Percentiles rank a stretch among this genome's conserved stretches.
Evolutionary conservation across 2,329 filamentous ascomycete species (phyloP).

Genomic region (Colletotrichum zoysiae): DNA sequence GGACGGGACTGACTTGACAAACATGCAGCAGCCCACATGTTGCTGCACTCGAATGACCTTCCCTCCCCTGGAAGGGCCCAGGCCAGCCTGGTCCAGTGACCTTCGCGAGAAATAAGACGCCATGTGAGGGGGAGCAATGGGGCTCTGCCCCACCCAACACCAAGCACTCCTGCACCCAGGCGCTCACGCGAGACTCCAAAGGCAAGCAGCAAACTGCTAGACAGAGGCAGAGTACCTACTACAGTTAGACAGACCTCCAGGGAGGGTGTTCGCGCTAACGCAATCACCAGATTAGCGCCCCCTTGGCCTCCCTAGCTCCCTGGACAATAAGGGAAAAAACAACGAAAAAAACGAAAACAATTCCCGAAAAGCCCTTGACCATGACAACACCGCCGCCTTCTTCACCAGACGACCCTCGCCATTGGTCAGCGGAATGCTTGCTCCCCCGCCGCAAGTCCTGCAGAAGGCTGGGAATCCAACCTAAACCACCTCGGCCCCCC

Average conservation of each 20-base stretch:
- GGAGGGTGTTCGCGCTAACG: slow-evolving; percentile 36
- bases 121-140: not conserved
- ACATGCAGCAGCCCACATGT: slow-evolving; percentile 21
- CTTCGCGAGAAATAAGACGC: not conserved
- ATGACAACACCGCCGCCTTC: not conserved
- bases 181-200: slow-evolving; percentile 13
- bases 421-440: slow-evolving; percentile 8
- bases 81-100: not conserved
- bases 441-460: slow-evolving; percentile 18
- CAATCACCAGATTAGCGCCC: slow-evolving; percentile 16
- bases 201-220: slow-evolving; percentile 2
- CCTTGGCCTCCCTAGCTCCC: slow-evolving; percentile 10
- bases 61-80: not conserved
- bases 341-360: not conserved
- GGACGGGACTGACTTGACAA: slow-evolving; percentile 25
- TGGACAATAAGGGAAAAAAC: not conserved
- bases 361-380: not conserved
- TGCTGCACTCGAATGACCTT: slow-evolving; percentile 24
- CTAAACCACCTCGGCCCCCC: not conserved
- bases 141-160: not conserved
- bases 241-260: not conserved
- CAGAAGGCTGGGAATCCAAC: slow-evolving; percentile 5
- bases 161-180: not conserved
- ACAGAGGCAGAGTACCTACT: too few species aligned
- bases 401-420: slow-evolving; percentile 3